Evolutionary conservation across 2,329 filamentous ascomycete genomes (phyloP), one percentile per base, ranked within the genome.

Genomic region (Pyrenophora seminiperda): DNA sequence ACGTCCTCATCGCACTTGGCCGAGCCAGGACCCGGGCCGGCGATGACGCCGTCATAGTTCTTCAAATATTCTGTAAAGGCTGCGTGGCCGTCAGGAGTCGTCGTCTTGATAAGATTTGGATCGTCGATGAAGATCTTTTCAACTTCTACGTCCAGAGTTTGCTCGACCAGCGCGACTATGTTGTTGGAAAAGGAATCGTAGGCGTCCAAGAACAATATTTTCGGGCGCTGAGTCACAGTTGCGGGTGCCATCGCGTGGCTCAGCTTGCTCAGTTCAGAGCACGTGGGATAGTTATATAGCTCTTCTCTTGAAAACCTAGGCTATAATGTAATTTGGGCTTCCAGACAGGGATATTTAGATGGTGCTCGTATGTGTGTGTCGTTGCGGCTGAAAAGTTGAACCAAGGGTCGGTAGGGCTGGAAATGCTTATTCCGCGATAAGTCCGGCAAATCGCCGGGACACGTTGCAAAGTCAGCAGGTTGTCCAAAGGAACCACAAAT

Each of bases 161-260:
- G 84, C 61, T 88, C 83, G 38, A 97, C 80, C 27, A 96, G 83
- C 5, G 89, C 86, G 44, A 95, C 85, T 65, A 97, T 94, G 76
- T 97, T 97, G 76, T 96, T 92, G 47, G 91, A 90, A 75, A 97
- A 99, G 33, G 92, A 97, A 77, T 99, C 94, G 75, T 96, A 96
- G 55, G 93, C 92, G 73, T 97, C 94, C 61, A 99, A 81, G 75
- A 96, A 96, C 56, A 97, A 83, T 55, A 97, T 88, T 53, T 78
- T 77, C 14, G 60, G 59, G 38, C 58, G 58, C 45, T 58, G 58
- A 48, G 58, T 61, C 43, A 57, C 46, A 50, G 63, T 41, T 27
- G 63, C 63, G 36, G 63, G 63, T 41, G 70, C 62, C 70, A 73
- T 71, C 24, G 37, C 37, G 41, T 24, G 33, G 18, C 37, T 10